These are phyloP conservation scores for Euphrasia arctica DNA, from an alignment of 305 asterid species.

Conservation along the genomic window DNA sequence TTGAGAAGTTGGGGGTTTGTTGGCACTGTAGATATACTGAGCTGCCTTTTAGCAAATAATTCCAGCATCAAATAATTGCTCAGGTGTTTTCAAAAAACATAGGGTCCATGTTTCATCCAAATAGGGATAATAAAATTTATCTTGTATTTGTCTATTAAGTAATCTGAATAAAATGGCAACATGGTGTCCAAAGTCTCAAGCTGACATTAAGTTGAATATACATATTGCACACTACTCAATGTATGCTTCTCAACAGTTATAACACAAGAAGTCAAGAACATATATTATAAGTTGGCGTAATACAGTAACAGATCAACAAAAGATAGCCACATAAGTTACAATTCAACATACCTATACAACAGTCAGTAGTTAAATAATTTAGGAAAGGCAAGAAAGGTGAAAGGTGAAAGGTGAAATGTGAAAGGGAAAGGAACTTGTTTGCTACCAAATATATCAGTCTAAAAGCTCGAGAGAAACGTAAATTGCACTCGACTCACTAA, in stretches of 20 bases:
- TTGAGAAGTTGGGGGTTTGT: not conserved
- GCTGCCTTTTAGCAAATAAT: not conserved
- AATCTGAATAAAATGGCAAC: not conserved
- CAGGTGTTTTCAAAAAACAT: not conserved
- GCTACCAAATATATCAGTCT: not conserved
- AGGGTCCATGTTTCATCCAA: not conserved
- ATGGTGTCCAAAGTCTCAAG: not conserved
- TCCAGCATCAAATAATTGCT: conserved; percentile 4
- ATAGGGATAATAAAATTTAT: not conserved
- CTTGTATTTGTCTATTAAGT: not conserved
- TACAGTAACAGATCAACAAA: not conserved
- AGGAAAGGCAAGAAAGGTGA: not conserved
- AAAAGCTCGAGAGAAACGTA: not conserved
- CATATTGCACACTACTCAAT: not conserved
- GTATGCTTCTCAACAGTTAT: not conserved
- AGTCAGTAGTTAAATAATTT: not conserved
- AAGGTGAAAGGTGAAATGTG: no score
- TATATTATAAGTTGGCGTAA: not conserved
- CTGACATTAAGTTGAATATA: not conserved
- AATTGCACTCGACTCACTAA: not conserved
- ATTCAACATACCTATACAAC: not conserved
- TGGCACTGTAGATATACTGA: conserved; percentile 1
- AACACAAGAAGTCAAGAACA: not conserved
- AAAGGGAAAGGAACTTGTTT: not conserved
- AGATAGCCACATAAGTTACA: not conserved